Base-by-base conservation (phyloP, 805 yeast genomes). In the Wickerhamiella allomyrinae region DNA sequence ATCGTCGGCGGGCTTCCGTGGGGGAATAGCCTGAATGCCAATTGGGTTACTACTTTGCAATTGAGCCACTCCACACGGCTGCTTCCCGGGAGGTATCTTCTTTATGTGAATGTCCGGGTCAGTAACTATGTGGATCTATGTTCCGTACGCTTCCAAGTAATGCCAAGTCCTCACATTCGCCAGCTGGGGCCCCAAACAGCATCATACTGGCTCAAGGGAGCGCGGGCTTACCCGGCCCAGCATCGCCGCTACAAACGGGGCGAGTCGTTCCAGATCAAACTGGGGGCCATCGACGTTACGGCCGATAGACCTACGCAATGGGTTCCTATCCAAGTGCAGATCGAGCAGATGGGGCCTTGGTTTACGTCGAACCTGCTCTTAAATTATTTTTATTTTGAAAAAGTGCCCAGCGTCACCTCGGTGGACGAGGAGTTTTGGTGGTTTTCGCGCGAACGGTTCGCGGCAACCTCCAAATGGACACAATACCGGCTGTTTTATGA, bases 301-400 rank as follows among this genome's bases (percentile, higher is more conserved):
- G 38, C 21, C 10, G 40, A 15, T n/a, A 34, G 29, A 3, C 20
- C 31, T 5, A 33, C 37, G 2, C 24, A 33, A 20, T 29, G 40
- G 40, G 48, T 37, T 19, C 39, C 27, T 13, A 38, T 58, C 3
- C 42, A 67, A 3, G 67, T 56, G 43, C 55, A 53, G 6, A 62
- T 67, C 45, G 59, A 61, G 13, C 55, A 57, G 3, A 37, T 41
- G 5, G 45, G 58, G 53, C 33, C 37, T 56, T n/a, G 14, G 29
- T 15, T 21, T 5, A 41, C 29, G 34, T 8, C 40, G 34, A 5
- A 41, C 29, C 37, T n/a, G 31, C 31, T 27, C 14, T 27, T 27
- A 27, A 27, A 27, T 27, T 27, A 27, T 27, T 27, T 27, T 17
- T 27, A 27, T 17, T 27, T 27, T 27, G 31, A 27, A 27, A 27